phyloP scores from a whole-genome alignment of 345 rosid genomes.

The Moricandia moricandioides region DNA sequence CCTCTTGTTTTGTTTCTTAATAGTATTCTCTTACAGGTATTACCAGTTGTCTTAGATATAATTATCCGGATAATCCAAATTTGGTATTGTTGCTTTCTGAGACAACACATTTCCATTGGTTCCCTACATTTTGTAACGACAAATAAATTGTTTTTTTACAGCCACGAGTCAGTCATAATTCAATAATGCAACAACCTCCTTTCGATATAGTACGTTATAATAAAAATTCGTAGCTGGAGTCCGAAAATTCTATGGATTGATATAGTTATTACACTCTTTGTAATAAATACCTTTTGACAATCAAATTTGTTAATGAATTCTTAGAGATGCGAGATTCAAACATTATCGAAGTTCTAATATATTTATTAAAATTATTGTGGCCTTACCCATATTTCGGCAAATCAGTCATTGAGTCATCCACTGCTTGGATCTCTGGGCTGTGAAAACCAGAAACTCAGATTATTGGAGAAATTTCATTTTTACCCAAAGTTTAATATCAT shows the following conservation, averaged over 20 bases:
- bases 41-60: conserved; percentile 7
- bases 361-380: not conserved
- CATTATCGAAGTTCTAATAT: not conserved
- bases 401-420: not conserved
- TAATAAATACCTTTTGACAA: not conserved
- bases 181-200: not conserved
- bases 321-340: not conserved
- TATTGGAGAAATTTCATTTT: too few species aligned
- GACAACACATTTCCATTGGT: not conserved
- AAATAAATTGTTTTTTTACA: not conserved
- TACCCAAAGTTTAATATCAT: too few species aligned
- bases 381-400: not conserved
- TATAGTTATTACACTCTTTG: not conserved
- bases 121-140: not conserved
- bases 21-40: conserved; percentile 2
- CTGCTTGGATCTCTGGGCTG: not conserved
- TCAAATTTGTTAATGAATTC: not conserved
- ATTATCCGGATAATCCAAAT: not conserved
- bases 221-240: not conserved
- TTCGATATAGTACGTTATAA: not conserved
- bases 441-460: too few species aligned
- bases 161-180: not conserved
- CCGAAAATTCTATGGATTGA: not conserved
- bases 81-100: conserved; percentile 7
- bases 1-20: conserved; percentile 4